These are phyloP conservation scores for Dothidotthia symphoricarpi DNA, from an alignment of 2,329 filamentous ascomycete species.

Conservation along the genomic window DNA sequence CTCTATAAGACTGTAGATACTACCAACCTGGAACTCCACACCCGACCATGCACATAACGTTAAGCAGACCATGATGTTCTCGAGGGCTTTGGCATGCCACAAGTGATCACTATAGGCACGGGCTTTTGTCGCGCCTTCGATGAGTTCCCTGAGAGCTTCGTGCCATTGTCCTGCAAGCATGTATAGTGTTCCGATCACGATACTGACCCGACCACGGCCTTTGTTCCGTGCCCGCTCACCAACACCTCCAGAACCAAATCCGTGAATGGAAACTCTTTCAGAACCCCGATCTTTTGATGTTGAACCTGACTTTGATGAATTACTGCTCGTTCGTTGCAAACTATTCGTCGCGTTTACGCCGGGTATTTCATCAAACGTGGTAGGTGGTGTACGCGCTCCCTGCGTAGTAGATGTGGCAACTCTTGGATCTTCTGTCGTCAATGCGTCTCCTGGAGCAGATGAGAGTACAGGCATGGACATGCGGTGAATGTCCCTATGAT, in stretches of 20 bases:
- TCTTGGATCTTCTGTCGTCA: constrained; percentile 28
- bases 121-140: constrained; percentile 74
- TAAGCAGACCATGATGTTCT: constrained; percentile 79
- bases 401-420: constrained; percentile 27
- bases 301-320: constrained; percentile 34
- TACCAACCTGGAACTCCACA: constrained; percentile 71
- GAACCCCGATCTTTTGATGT: constrained; percentile 58
- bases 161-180: constrained; percentile 87
- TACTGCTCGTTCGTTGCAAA: constrained; percentile 42
- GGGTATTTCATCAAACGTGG: constrained; percentile 51
- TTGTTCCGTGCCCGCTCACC: constrained; percentile 77
- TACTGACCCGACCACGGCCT: constrained; percentile 73
- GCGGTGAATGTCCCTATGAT: constrained; percentile 63
- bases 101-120: constrained; percentile 83
- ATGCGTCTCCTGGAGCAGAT: constrained; percentile 35
- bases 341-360: constrained; percentile 38
- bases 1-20: not conserved
- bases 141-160: constrained; percentile 80
- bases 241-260: constrained; percentile 63
- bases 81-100: constrained; percentile 96
- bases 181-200: constrained; percentile 81
- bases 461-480: constrained; percentile 76
- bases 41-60: constrained; percentile 81
- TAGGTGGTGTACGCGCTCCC: constrained; percentile 40
- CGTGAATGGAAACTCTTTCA: constrained; percentile 62